Evolutionary conservation across 352 stramenopile genomes (phyloP), one percentile per base, ranked within the genome.

Genomic region (Hyaloperonospora brassicae): DNA sequence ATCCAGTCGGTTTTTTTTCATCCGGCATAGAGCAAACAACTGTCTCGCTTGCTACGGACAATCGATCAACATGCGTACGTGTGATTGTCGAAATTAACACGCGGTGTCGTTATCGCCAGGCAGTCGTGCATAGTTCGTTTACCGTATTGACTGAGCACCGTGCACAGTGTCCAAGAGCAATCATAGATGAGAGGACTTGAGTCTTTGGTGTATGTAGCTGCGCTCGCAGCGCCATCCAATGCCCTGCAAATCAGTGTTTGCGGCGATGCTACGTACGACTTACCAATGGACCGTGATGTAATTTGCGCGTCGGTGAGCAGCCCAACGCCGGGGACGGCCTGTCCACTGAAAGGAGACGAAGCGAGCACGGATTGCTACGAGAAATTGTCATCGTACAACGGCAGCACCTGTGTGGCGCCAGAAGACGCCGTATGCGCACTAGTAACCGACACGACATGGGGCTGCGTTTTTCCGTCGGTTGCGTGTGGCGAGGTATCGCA

Each of bases 381-480:
- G 21, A 62, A 70, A 52, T 49, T 86, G 47, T 49, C 71, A 8
- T 79, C 68, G 45, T 86, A 67, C 50, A 46, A 47, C 21, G 40
- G 40, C 22, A 51, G 57, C 7, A 47, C 42, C 3, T 81, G 73
- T 24, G 57, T 76, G 13, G 66, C 64, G 0, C 57, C 62, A 14
- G 68, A 81, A 62, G 68, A 80, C 36, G 61, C 71, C 0, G 51
- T 68, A 35, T 88, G 75, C 40, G 62, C 60, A 25, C 48, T 79
- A 9, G 64, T 85, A 53, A 70, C 41, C 11, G 55, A 56, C 23
- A 61, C 27, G 30, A 63, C 68, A 11, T 80, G 67, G 79, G 80
- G 57, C 61, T 69, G 61, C 46, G 57, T 69, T 22, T 38, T 69
- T 38, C 57, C 57, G 7, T 69, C 62, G 2, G 27, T 70, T 40